Base-by-base conservation (phyloP, 23 red algal genomes). In the Chondrus crispus region DNA sequence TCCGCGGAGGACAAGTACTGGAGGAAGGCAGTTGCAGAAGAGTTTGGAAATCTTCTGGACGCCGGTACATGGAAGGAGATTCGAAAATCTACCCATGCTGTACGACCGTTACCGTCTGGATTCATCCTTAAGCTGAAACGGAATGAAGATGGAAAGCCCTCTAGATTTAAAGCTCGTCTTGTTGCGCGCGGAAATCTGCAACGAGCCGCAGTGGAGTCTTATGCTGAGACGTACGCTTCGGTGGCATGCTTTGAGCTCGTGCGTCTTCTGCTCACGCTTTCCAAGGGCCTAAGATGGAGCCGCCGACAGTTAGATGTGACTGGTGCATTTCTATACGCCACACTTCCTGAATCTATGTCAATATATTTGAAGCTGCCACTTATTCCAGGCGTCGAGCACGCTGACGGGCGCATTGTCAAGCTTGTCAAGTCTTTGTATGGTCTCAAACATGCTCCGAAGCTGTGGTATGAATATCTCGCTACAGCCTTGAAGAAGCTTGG, bases 401-500 rank as follows among this genome's bases (percentile, higher is more conserved):
- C 22, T 35, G 3, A 33, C 52, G 48, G 48, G 58, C 47, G 77
- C 22, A 52, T 49, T 19, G 58, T 73, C 2, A 88, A 72, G 73
- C 62, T 88, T 14, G 22, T 0, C 10, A 74, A 88, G 46, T 88
- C 84, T 35, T 45, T 74, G 12, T 88, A 74, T 43, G 39, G 63
- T 71, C 62, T 88, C 2, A 32, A 9, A 2, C 84, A 88, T 38
- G 84, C 60, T 29, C 64, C 64, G 0, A 47, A 74, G 51, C 62
- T 74, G 3, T 88, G 40, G 5, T 88, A 52, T 51, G 22, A 68
- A 44, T 71, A 70, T 9, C 20, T 46, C 9, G 71, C 38, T 0
- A 77, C 32, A 37, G 19, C 28, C 6, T 24, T 77, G 9, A 9
- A 8, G 29, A 24, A 38, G 38, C 20, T 77, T 22, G 71, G 2